Base-by-base conservation (phyloP, 108 stramenopile species). In the Mayamaea pseudoterrestris region DNA sequence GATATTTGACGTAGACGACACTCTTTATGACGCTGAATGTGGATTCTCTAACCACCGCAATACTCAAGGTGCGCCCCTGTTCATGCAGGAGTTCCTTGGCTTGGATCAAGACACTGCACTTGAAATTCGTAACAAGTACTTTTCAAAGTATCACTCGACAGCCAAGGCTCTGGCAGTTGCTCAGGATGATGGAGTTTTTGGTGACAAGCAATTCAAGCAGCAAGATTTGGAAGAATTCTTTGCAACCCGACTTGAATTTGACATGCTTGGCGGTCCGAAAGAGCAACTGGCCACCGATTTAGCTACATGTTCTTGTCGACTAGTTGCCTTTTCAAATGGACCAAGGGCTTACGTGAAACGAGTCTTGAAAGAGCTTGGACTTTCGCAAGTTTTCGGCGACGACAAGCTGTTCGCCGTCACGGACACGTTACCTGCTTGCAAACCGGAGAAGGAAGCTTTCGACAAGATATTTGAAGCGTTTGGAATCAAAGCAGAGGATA, bases 1-100 rank as follows among this genome's bases (percentile, higher is more conserved):
- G 23, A 82, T 90, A 27, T 90, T 84, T 52, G 88, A 90, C 47
- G 77, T 90, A 6, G 88, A 90, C 42, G 88, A 90, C 55, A 80
- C 78, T 5, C 60, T 90, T 16, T 90, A 90, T 41, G 82, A 83
- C 51, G 80, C 83, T 22, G 61, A 62, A 2, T 74, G 71, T 2
- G 88, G 83, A 21, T 90, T 90, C 59, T 80, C 80, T 8, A 56
- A 66, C 11, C 80, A 90, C 58, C 72, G 88, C 23, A 90, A 85
- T 45, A 71, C 69, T 7, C 59, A 70, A 14, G 69, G 64, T 9
- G 69, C 69, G 2, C 65, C 64, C 28, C 55, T 58, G 26, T 81
- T 76, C 71, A 90, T 90, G 88, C 58, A 76, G 11, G 80, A 78
- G 14, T 59, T 65, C 12, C 46, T 78, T 8, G 58, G 69, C 28